These are phyloP conservation scores for Platanus orientalis DNA, from an alignment of 164 flowering plant species.

Conservation along the genomic window DNA sequence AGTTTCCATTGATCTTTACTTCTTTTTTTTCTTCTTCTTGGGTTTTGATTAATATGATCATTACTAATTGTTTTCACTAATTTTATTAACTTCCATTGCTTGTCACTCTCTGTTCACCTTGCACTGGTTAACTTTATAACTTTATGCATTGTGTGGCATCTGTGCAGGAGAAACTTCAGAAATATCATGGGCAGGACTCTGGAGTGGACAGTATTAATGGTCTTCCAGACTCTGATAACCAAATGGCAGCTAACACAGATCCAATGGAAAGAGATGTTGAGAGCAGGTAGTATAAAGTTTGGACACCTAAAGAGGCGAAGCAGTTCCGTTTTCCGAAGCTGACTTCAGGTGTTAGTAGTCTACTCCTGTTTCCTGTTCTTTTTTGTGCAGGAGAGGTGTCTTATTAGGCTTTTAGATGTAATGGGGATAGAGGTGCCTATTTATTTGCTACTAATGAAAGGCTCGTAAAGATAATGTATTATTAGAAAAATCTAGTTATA, in stretches of 20 bases:
- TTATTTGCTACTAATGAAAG: conserved; percentile 10
- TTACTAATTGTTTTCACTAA: too few species aligned
- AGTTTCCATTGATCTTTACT: too few species aligned
- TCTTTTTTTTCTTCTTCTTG: too few species aligned
- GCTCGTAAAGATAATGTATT: conserved; percentile 1
- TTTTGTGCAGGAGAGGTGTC: conserved; percentile 9
- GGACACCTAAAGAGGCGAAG: conserved; percentile 1
- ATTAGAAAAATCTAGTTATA: background rate
- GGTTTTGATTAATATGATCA: too few species aligned
- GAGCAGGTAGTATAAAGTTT: conserved; percentile 14
- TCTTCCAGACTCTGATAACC: conserved; percentile 18
- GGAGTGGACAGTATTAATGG: conserved; percentile 4
- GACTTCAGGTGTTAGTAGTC: conserved; percentile 15
- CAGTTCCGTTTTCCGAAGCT: conserved; percentile 9
- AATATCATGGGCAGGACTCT: conserved; percentile 13
- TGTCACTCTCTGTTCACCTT: too few species aligned
- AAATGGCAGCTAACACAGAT: conserved; percentile 16
- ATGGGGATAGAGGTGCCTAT: conserved; percentile 10
- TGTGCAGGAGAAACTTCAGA: conserved; percentile 27
- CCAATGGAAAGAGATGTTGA: conserved; percentile 7
- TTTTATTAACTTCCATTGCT: too few species aligned
- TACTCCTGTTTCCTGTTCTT: conserved; percentile 9
- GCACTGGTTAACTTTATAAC: too few species aligned
- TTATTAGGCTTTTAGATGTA: conserved; percentile 13
- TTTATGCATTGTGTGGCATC: background rate